Percentiles rank a stretch among this genome's conserved stretches.
These are phyloP conservation scores for Cyberlindnera americana DNA, from an alignment of 805 yeast species.

Conservation along the genomic window DNA sequence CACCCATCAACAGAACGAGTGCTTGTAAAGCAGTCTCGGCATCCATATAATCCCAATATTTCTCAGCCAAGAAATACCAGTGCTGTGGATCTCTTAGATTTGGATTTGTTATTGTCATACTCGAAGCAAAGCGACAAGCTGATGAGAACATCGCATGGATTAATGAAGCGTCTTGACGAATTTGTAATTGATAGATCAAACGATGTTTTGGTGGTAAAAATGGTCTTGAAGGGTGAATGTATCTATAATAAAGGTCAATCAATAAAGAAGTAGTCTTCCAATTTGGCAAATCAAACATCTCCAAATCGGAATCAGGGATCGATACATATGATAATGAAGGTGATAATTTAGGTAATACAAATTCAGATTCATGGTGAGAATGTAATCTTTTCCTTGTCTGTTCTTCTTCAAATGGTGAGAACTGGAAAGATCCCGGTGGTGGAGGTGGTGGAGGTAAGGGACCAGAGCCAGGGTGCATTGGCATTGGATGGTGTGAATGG, in stretches of 20 bases:
- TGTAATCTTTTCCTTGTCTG: slow-evolving; percentile 10
- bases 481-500: slow-evolving; percentile 5
- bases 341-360: slow-evolving; percentile 13
- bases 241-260: slow-evolving; percentile 39
- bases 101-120: slow-evolving; percentile 25
- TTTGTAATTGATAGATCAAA: slow-evolving; percentile 29
- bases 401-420: slow-evolving; percentile 10
- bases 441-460: slow-evolving; percentile 10
- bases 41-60: slow-evolving; percentile 31
- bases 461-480: slow-evolving; percentile 7
- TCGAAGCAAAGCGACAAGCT: slow-evolving; percentile 31
- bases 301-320: slow-evolving; percentile 31
- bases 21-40: slow-evolving; percentile 28
- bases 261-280: slow-evolving; percentile 32
- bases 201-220: slow-evolving; percentile 34
- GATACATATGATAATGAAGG: slow-evolving; percentile 12
- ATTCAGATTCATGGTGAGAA: slow-evolving; percentile 2
- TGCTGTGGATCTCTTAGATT: slow-evolving; percentile 31
- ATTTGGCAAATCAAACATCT: slow-evolving; percentile 35
- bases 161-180: slow-evolving; percentile 31
- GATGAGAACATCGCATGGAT: slow-evolving; percentile 36
- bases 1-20: slow-evolving; percentile 28
- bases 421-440: slow-evolving; percentile 3
- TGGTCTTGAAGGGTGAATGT: slow-evolving; percentile 36
- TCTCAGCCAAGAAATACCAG: slow-evolving; percentile 36